phyloP scores from a whole-genome alignment of 495 filamentous ascomycete genomes.

The Daldinia loculata region DNA sequence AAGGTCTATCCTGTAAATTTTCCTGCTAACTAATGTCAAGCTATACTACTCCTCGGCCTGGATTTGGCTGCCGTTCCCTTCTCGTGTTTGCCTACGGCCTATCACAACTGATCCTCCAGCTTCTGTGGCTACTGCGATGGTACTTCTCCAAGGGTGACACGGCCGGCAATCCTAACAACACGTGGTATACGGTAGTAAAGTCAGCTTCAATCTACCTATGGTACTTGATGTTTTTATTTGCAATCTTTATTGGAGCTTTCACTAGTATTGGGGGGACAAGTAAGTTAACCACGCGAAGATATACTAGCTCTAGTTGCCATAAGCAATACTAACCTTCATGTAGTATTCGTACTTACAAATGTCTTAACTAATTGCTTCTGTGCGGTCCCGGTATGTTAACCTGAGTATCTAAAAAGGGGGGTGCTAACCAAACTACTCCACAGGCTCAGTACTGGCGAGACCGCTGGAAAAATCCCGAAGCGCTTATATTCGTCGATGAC shows the following conservation, averaged over 20 bases:
- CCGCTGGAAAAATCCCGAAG: conserved; percentile 8
- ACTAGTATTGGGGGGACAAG: not conserved
- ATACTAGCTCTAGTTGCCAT: not conserved
- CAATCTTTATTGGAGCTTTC: not conserved
- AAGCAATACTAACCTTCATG: not conserved
- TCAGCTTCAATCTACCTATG: not conserved
- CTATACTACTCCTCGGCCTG: conserved; percentile 2
- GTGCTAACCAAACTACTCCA: not conserved
- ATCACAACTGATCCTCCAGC: conserved; percentile 11
- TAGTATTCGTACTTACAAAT: not conserved
- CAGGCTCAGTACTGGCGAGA: conserved; percentile 15
- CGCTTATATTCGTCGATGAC: conserved; percentile 17
- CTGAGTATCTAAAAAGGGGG: not conserved
- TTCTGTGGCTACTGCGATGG: conserved; percentile 9
- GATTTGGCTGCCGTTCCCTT: conserved; percentile 20
- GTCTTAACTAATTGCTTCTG: conserved; percentile 1
- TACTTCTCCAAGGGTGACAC: not conserved
- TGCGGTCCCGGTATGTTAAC: not conserved
- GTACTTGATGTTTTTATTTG: not conserved
- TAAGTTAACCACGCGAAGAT: not conserved
- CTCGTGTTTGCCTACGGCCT: conserved; percentile 3
- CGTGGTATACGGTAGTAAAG: not conserved
- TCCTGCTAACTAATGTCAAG: not conserved
- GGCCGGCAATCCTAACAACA: too few species aligned
- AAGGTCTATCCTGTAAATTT: not conserved